Evolutionary conservation across 345 rosid species (phyloP), one percentile per base, ranked within the genome.

Genomic region (Excoecaria agallocha): DNA sequence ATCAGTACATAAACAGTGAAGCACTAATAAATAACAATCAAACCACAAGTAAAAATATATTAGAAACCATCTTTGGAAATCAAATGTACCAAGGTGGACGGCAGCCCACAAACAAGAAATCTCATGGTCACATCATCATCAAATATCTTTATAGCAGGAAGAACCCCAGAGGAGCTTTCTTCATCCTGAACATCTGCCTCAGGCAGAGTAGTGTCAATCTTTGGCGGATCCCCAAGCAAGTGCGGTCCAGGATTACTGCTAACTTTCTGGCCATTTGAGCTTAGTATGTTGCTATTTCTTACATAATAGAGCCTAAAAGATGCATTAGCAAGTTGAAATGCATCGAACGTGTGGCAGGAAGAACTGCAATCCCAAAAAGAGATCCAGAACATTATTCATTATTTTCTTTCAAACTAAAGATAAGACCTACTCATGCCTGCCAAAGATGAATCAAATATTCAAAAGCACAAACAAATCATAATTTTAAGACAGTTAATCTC

Each of bases 191-290:
- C 79, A 85, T 88, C 90, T 19, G 75, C 83, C 82, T 85, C 97
- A 0, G 92, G 89, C 24, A 76, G 71, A 79, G 85, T 62, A 77
- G 88, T 80, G 76, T 91, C 97, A 71, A 91, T 90, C 86, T 86
- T 93, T 45, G 97, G 97, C 77, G 89, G 87, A 46, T 91, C 99
- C 60, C 99, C 99, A n/a, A 93, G 91, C 85, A 96, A 80, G 65
- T 50, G 65, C 11, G 97, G 98, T 30, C 91, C 96, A 54, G 81
- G 79, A 81, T 86, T 84, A 79, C 79, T 52, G 74, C 86, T 76
- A 64, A 77, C 65, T 76, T 85, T 88, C 79, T 74, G 83, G 82
- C 58, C 77, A 76, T 83, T 74, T 24, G 87, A 85, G 66, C 91
- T 24, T 74, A 81, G 9, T 6, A 48, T 43, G 54, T 72, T 79